Evolutionary conservation across 2,329 filamentous ascomycete species (phyloP).

Genomic region (Chrysosporium keratinophilum): DNA sequence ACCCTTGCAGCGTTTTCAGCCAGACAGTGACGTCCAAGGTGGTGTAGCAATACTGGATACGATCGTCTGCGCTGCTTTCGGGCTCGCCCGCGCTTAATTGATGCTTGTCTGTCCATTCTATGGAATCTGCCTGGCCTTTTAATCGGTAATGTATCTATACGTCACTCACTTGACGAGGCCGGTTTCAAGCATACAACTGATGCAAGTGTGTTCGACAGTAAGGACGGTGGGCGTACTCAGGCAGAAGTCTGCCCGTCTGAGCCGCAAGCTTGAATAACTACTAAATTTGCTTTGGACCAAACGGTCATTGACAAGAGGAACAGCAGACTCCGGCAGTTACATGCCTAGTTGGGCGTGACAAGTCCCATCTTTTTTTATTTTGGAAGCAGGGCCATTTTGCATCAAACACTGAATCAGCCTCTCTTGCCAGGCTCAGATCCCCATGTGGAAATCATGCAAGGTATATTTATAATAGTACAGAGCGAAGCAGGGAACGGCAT

Average conservation of each 20-base stretch:
- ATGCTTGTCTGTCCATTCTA: not conserved
- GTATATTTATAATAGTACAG: not conserved
- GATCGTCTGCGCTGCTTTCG: not conserved
- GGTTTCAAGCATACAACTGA: not conserved
- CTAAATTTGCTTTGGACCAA: too few species aligned
- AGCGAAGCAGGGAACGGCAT: not conserved
- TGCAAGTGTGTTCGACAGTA: not conserved
- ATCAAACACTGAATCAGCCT: not conserved
- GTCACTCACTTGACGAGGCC: too few species aligned
- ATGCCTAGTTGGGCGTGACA: not conserved
- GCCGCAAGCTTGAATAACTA: too few species aligned
- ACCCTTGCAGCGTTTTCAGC: not conserved
- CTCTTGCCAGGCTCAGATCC: not conserved
- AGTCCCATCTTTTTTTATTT: not conserved
- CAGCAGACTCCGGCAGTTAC: not conserved
- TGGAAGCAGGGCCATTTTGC: not conserved
- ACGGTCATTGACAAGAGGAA: too few species aligned
- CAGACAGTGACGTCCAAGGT: not conserved
- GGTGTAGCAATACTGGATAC: slow-evolving; percentile 3
- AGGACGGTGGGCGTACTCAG: not conserved
- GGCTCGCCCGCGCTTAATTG: not conserved
- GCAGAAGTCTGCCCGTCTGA: not conserved
- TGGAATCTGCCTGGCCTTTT: not conserved
- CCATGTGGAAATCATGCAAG: slow-evolving; percentile 1
- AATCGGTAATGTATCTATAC: not conserved